phyloP scores from a whole-genome alignment of 768 basidiomycete genomes.

The Sporobolomyces phaffii region DNA sequence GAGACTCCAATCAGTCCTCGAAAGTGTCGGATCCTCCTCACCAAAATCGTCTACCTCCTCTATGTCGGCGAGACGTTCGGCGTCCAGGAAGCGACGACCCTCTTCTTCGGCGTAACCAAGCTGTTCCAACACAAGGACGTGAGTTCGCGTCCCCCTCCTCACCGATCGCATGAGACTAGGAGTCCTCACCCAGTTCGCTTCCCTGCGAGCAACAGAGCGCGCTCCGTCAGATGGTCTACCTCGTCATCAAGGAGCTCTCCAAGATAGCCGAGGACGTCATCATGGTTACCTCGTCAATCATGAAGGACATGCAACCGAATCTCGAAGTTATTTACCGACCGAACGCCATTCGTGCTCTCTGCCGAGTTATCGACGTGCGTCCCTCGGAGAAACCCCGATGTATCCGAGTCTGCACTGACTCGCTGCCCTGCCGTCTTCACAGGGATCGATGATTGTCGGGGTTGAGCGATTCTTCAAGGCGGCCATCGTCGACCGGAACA shows the following conservation, averaged over 20 bases:
- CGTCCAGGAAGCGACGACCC: constrained; percentile 89
- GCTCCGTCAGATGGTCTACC: constrained; percentile 92
- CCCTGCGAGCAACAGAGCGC: constrained; percentile 61
- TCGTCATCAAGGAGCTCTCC: constrained; percentile 95
- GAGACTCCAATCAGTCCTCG: constrained; percentile 97
- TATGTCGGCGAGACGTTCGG: constrained; percentile 93
- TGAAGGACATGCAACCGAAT: constrained; percentile 99
- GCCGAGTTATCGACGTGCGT: constrained; percentile 86
- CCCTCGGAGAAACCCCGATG: background rate
- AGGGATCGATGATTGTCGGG: constrained; percentile 99
- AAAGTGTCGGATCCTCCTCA: constrained; percentile 92
- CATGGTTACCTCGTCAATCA: constrained; percentile 98
- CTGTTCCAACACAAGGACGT: constrained; percentile 99
- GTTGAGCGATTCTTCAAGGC: constrained; percentile 99
- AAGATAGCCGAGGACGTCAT: constrained; percentile 96
- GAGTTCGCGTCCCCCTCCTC: constrained; percentile 46
- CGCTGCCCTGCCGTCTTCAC: constrained; percentile 25
- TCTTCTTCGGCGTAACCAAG: constrained; percentile 99
- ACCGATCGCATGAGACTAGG: background rate
- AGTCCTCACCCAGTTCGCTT: background rate
- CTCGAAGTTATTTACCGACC: constrained; percentile 97
- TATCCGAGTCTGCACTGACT: too few species aligned
- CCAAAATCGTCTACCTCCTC: constrained; percentile 89
- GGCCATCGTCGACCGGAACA: constrained; percentile 92
- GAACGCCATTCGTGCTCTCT: constrained; percentile 92